A percentile compares a stretch with the other conserved stretches of the same genome.
Evolutionary conservation across 2,329 filamentous ascomycete species (phyloP).

Genomic region (Biscogniauxia mediterranea): DNA sequence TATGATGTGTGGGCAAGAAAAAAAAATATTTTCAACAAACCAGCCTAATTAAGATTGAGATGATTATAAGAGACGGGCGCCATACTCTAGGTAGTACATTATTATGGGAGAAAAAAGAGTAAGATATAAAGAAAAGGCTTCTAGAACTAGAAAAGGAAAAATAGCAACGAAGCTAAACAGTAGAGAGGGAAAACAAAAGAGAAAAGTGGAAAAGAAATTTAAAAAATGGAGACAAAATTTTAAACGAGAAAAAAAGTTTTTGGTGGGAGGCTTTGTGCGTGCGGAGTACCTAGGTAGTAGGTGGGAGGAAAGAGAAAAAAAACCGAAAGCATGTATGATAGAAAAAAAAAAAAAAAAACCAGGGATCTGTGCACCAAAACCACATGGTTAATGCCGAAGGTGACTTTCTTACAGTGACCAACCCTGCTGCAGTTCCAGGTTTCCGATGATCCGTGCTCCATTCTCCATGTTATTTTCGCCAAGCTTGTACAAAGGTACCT

Average conservation of each 20-base stretch:
- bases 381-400: not conserved
- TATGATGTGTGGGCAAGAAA: conserved; percentile 9
- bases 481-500: not conserved
- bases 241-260: conserved; percentile 18
- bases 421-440: not conserved
- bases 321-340: conserved; percentile 12
- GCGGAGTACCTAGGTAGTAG: no score
- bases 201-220: conserved; percentile 11
- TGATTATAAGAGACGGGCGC: no score
- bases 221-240: conserved; percentile 10
- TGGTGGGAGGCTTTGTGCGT: conserved; percentile 16
- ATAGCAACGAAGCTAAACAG: not conserved
- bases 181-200: conserved; percentile 8
- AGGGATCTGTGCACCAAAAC: not conserved
- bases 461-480: not conserved
- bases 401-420: not conserved
- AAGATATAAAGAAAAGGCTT: not conserved
- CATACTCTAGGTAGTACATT: no score
- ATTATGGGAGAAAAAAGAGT: not conserved
- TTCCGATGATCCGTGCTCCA: not conserved
- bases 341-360: not conserved
- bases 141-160: not conserved
- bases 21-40: not conserved
- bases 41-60: not conserved
- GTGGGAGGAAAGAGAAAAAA: not conserved